Percentiles rank a stretch among this genome's conserved stretches.
Conservation (phyloP, 768 basidiomycete genomes). For the Omphalotus guepiniiformis region DNA sequence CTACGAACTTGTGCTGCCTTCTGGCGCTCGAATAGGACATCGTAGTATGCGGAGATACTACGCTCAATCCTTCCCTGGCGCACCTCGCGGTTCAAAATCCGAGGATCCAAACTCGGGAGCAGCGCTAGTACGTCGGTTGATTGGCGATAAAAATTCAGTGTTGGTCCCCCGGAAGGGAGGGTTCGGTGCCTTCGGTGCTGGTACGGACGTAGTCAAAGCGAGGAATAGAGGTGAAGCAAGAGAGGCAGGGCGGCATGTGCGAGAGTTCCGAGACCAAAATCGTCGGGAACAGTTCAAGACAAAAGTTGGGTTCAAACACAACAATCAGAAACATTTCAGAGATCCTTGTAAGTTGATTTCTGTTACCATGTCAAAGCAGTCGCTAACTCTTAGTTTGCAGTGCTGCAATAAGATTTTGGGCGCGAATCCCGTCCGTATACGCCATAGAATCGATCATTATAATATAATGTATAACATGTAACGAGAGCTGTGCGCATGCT, state of each 20-base stretch:
- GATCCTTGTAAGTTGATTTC: slow-evolving; percentile 44
- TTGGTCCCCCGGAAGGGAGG: slow-evolving; percentile 84
- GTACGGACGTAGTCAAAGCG: slow-evolving; percentile 82
- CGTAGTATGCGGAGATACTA: slow-evolving; percentile 85
- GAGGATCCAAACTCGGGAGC: slow-evolving; percentile 71
- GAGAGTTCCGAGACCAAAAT: slow-evolving; percentile 79
- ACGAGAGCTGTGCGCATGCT: too few relatives aligned
- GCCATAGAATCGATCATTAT: background rate
- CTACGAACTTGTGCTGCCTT: slow-evolving; percentile 89
- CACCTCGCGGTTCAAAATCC: slow-evolving; percentile 33
- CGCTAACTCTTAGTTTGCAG: slow-evolving; percentile 16
- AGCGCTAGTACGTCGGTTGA: slow-evolving; percentile 69
- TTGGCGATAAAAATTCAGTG: slow-evolving; percentile 80
- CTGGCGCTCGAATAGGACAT: slow-evolving; percentile 90
- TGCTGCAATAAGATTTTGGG: slow-evolving; percentile 24
- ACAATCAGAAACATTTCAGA: slow-evolving; percentile 85
- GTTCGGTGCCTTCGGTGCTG: slow-evolving; percentile 80
- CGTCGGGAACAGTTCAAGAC: slow-evolving; percentile 83
- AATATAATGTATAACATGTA: slow-evolving; percentile 7
- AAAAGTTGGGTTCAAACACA: slow-evolving; percentile 71
- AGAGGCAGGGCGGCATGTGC: slow-evolving; percentile 83
- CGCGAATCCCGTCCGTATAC: background rate
- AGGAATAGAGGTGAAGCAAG: slow-evolving; percentile 93
- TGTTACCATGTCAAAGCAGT: slow-evolving; percentile 2
- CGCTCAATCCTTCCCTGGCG: slow-evolving; percentile 66